Percentiles rank a stretch among this genome's conserved stretches.
Evolutionary conservation across 2,329 filamentous ascomycete species (phyloP).

Genomic region (Zasmidium citrigriseum): DNA sequence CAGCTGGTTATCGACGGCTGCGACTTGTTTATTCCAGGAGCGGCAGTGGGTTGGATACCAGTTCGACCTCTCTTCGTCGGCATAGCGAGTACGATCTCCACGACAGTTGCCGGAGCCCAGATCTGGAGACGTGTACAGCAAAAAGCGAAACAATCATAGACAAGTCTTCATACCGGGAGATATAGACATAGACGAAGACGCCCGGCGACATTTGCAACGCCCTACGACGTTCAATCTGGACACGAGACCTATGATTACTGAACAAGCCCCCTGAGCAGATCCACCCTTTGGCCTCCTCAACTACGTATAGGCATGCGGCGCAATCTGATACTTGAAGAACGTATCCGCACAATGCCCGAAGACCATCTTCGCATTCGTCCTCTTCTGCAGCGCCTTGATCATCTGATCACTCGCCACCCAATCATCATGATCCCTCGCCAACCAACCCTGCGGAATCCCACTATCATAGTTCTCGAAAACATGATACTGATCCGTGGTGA

Average conservation of each 20-base stretch:
- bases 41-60: conserved; percentile 61
- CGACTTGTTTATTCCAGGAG: conserved; percentile 64
- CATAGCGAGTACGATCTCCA: conserved; percentile 61
- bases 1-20: conserved; percentile 59
- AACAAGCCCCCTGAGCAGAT: too few relatives aligned
- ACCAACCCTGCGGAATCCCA: conserved; percentile 40
- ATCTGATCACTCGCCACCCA: conserved; percentile 34
- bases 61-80: conserved; percentile 57
- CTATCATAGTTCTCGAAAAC: conserved; percentile 39
- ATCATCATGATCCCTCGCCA: conserved; percentile 39
- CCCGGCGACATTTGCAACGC: too few relatives aligned
- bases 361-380: conserved; percentile 25
- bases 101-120: conserved; percentile 60
- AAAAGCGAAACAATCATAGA: conserved; percentile 7
- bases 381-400: conserved; percentile 25
- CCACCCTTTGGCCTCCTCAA: not conserved
- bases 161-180: not conserved
- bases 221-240: too few relatives aligned
- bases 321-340: conserved; percentile 20
- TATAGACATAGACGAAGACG: not conserved
- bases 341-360: conserved; percentile 27
- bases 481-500: conserved; percentile 42
- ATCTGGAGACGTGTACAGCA: conserved; percentile 53
- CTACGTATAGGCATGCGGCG: conserved; percentile 22
- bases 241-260: too few relatives aligned